Evolutionary conservation across 768 basidiomycete genomes (phyloP), one percentile per base, ranked within the genome.

Genomic region (Boletus insuetus): DNA sequence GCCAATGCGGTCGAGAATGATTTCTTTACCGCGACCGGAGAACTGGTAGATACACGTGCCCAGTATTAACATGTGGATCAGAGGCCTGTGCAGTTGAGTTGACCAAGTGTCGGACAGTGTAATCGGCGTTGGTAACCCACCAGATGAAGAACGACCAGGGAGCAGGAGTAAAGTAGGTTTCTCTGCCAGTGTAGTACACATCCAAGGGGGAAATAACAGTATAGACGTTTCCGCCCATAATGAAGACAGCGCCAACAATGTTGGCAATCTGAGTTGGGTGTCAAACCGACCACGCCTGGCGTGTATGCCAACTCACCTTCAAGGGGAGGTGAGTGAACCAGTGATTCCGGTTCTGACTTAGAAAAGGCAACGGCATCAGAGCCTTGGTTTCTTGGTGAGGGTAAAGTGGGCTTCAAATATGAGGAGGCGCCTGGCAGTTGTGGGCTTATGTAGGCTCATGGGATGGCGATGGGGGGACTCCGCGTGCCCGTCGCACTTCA

Each of bases 141-240:
- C 84, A 86, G 59, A 84, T 77, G 67, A 79, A 78, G 71, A 82
- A 86, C 16, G 82, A 79, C 74, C 81, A 86, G 16, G 77, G 71
- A 1, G 82, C 80, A 2, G 86, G 86, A 1, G 87, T 87, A 56
- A 88, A 76, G 73, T 86, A 88, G 4, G 86, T 87, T 57, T 81
- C 78, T 67, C 79, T 82, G 26, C 79, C 79, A 3, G 68, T 63
- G 56, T 72, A 72, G 66, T 82, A 82, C 31, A 73, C 68, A 44
- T 75, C 77, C 56, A 70, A 73, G 7, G 82, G 83, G 34, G 79
- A 80, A 12, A 82, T 79, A 54, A 86, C 75, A 31, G 78, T 77
- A 72, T 82, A 85, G 54, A 85, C 76, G 67, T 86, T 86, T 46
- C 79, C 79, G 24, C 82, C 85, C 56, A 85, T 74, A 56, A 84